Evolutionary conservation across 2,329 filamentous ascomycete genomes (phyloP).

Genomic region (Trichoderma sp.): DNA sequence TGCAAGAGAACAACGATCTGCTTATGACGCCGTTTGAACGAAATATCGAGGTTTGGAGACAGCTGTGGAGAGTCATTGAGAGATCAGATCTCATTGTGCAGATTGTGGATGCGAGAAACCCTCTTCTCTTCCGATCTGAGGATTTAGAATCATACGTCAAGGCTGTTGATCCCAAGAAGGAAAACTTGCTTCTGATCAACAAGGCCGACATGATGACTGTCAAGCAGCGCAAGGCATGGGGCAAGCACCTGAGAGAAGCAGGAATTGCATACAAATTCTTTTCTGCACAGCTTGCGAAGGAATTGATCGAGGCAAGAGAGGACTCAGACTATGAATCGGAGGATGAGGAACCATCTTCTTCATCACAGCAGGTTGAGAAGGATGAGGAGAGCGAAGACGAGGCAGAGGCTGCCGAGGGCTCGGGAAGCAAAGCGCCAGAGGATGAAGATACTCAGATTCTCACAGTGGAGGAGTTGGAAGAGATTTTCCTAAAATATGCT

Average conservation of each 20-base stretch:
- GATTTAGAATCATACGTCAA: constrained; percentile 94
- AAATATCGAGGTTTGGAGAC: constrained; percentile 96
- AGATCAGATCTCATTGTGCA: constrained; percentile 93
- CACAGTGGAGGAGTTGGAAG: constrained; percentile 88
- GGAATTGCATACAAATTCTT: constrained; percentile 94
- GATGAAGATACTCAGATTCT: constrained; percentile 74
- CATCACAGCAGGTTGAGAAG: constrained; percentile 1
- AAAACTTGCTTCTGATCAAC: constrained; percentile 91
- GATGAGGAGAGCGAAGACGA: constrained; percentile 28
- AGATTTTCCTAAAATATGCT: constrained; percentile 75
- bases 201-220: constrained; percentile 99
- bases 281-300: constrained; percentile 87
- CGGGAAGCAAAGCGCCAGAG: constrained; percentile 27
- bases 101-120: constrained; percentile 96
- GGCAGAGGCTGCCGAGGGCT: constrained; percentile 22
- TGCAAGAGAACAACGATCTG: constrained; percentile 90
- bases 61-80: constrained; percentile 97
- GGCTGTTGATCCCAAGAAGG: constrained; percentile 81
- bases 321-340: constrained; percentile 47
- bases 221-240: constrained; percentile 79
- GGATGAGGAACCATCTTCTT: constrained; percentile 31
- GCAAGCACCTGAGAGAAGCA: constrained; percentile 75
- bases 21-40: constrained; percentile 98
- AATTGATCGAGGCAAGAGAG: constrained; percentile 73
- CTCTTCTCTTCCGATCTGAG: constrained; percentile 87